A percentile compares a stretch with the other conserved stretches of the same genome.
Evolutionary conservation across 1,139 yeast species (phyloP).

Genomic region (Scheffersomyces illinoinensis): DNA sequence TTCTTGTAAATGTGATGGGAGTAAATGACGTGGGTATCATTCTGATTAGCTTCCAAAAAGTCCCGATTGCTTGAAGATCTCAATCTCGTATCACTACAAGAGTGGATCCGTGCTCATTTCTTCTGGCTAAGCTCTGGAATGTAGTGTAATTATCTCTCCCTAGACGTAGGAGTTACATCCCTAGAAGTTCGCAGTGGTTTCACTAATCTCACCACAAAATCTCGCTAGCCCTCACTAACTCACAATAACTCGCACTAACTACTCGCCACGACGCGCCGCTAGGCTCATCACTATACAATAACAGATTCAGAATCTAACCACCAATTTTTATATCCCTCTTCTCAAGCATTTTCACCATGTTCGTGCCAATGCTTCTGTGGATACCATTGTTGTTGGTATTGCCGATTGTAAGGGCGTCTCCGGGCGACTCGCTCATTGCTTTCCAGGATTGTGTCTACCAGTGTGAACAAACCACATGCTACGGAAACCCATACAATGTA

Average conservation of each 20-base stretch:
- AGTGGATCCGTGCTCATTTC: too few species aligned
- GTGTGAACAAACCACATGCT: constrained; percentile 53
- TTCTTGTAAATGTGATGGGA: neutral
- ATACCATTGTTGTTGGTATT: neutral
- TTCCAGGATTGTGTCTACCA: constrained; percentile 65
- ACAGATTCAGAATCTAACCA: neutral
- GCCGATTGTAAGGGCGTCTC: constrained; percentile 45
- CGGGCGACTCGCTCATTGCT: constrained; percentile 76
- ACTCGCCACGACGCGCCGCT: neutral
- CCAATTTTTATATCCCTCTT: neutral
- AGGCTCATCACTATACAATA: neutral
- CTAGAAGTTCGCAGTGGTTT: too few species aligned
- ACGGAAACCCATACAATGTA: constrained; percentile 29
- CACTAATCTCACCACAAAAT: neutral
- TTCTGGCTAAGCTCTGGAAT: too few species aligned
- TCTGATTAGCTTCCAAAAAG: too few species aligned
- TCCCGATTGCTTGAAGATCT: neutral
- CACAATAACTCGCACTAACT: neutral
- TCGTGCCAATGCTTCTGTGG: neutral
- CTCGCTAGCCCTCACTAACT: neutral
- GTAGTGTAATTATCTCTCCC: too few species aligned
- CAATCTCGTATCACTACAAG: neutral
- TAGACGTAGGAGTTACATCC: too few species aligned
- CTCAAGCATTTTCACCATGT: neutral
- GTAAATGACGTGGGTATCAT: too few species aligned